Percentiles rank a stretch among this genome's conserved stretches.
Conservation (phyloP, 1,139 yeast species). For the Debaryomyces sp. region DNA sequence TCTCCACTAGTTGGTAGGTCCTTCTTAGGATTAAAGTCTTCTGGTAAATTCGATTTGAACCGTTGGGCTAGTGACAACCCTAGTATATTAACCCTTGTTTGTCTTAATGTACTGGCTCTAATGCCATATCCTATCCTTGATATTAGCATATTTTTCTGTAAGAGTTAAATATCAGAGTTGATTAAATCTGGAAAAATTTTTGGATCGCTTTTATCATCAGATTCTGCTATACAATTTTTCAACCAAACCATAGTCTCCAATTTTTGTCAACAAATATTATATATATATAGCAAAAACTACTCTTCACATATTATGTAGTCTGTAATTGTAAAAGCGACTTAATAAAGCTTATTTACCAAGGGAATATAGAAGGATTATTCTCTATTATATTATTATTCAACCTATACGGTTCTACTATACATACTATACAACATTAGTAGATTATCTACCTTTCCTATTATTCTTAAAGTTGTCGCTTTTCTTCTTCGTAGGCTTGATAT, state of each 20-base stretch:
- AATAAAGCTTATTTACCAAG: conserved; percentile 11
- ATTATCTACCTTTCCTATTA: not conserved
- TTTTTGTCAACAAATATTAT: not conserved
- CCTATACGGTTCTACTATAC: not conserved
- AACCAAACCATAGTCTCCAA: not conserved
- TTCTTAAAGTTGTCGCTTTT: conserved; percentile 7
- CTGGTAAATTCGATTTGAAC: conserved; percentile 33
- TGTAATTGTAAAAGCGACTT: not conserved
- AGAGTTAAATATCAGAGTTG: not conserved
- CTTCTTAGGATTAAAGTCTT: conserved; percentile 26
- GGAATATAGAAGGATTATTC: not conserved
- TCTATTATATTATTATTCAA: not conserved
- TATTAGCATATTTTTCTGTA: not conserved
- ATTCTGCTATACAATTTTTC: not conserved
- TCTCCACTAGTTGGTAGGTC: conserved; percentile 40
- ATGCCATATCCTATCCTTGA: conserved; percentile 4
- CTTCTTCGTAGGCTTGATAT: conserved; percentile 34
- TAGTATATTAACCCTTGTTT: not conserved
- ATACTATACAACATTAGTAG: not conserved
- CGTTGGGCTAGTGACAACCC: conserved; percentile 10
- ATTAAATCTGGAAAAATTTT: conserved; percentile 2
- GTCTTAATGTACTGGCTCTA: not conserved
- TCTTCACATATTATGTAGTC: not conserved
- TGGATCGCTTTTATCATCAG: not conserved
- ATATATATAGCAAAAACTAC: not conserved